Percentiles rank a stretch among this genome's conserved stretches.
Evolutionary conservation across 352 stramenopile species (phyloP).

Genomic region (Phytophthora constricta): DNA sequence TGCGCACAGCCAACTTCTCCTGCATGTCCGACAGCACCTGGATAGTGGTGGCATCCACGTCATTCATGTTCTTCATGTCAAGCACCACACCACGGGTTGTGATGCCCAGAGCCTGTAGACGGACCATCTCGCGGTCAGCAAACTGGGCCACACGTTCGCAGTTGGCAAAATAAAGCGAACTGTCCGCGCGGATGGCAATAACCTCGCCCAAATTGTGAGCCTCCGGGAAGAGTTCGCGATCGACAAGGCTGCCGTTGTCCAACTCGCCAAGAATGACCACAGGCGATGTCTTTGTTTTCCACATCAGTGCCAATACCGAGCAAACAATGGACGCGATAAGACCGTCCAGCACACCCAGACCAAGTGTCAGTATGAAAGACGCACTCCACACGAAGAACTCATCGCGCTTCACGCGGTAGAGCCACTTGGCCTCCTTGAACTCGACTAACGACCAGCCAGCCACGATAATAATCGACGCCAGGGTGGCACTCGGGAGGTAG

Average conservation of each 20-base stretch:
- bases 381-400: conserved; percentile 61
- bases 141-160: conserved; percentile 53
- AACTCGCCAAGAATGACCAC: conserved; percentile 53
- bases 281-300: conserved; percentile 53
- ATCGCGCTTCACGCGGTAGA: conserved; percentile 68
- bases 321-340: conserved; percentile 60
- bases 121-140: conserved; percentile 49
- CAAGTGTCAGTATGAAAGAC: conserved; percentile 59
- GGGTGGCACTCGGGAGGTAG: conserved; percentile 79
- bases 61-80: conserved; percentile 59
- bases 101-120: conserved; percentile 33
- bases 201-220: conserved; percentile 42
- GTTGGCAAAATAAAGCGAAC: conserved; percentile 70
- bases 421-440: conserved; percentile 82
- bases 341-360: conserved; percentile 53
- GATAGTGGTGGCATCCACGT: conserved; percentile 72
- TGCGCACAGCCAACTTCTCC: conserved; percentile 58
- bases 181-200: conserved; percentile 57
- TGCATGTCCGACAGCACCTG: conserved; percentile 67
- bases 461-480: conserved; percentile 91
- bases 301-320: conserved; percentile 62
- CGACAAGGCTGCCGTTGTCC: conserved; percentile 45
- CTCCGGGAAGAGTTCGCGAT: conserved; percentile 43
- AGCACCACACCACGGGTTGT: conserved; percentile 50
- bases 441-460: conserved; percentile 89